Evolutionary conservation across 768 basidiomycete genomes (phyloP).

Genomic region (Amanita jacksonii): DNA sequence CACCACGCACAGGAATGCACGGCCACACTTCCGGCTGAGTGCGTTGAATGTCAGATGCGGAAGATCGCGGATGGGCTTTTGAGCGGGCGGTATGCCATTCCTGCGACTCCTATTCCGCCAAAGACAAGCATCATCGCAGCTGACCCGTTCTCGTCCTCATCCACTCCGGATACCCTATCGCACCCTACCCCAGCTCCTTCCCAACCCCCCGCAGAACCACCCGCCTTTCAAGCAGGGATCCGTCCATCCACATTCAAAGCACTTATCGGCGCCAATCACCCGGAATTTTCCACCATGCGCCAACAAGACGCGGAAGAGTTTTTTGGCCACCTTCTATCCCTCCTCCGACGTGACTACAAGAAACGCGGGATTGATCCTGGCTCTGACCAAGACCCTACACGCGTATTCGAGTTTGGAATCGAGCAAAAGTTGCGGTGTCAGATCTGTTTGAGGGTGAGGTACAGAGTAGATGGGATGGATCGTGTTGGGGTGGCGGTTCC

Average conservation of each 20-base stretch:
- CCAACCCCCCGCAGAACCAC: too few species aligned
- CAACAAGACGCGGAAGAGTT: conserved; percentile 98
- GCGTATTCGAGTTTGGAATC: conserved; percentile 68
- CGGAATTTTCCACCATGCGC: conserved; percentile 91
- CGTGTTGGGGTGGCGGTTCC: conserved; percentile 76
- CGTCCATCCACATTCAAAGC: conserved; percentile 79
- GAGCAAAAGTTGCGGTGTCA: conserved; percentile 84
- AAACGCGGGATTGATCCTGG: conserved; percentile 8
- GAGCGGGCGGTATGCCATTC: conserved; percentile 82
- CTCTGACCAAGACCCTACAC: conserved; percentile 51
- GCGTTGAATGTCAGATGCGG: conserved; percentile 91
- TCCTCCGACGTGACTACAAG: conserved; percentile 56
- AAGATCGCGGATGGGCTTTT: conserved; percentile 90
- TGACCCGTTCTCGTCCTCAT: background rate
- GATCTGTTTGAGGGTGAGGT: conserved; percentile 72
- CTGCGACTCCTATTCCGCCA: conserved; percentile 27
- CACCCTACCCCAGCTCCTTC: too few species aligned
- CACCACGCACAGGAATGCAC: conserved; percentile 62
- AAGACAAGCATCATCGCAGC: background rate
- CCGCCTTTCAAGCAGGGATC: conserved; percentile 77
- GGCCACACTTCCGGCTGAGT: conserved; percentile 64
- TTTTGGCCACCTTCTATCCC: conserved; percentile 68
- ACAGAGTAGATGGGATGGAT: conserved; percentile 69
- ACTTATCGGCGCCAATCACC: conserved; percentile 86
- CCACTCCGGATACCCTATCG: conserved; percentile 16